Evolutionary conservation across 257 asterid genomes (phyloP), one percentile per base, ranked within the genome.

Genomic region (Solanum lycopersicoides): DNA sequence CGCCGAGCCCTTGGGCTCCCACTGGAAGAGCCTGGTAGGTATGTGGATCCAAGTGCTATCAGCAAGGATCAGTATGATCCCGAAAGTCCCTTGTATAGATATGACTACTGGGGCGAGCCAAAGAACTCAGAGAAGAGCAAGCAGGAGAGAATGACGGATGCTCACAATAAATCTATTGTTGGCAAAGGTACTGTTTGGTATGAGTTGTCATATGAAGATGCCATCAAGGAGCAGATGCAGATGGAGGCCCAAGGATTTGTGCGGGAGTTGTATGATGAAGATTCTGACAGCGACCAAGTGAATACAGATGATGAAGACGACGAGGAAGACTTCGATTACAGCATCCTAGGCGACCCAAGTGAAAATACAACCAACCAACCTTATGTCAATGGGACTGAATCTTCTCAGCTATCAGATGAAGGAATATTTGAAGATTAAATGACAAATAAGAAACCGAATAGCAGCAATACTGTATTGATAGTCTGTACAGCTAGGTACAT

Each of bases 91-190:
- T 86, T 97, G 84, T 97, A 95, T 60, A 98, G 98, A 28, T 95
- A 94, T 28, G 99, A 97, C 90, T 97, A 97, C 92, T 97, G 99
- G 99, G 99, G 99, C 5, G 99, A 97, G 86, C 99, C 99, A 45
- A 97, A 97, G 95, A 97, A 97, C 90, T 97, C 99, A 0, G 99
- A 97, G 85, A 94, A 93, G 94, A 96, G 98, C 90, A 95, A 93
- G 93, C 98, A 95, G 89, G 98, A 93, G 30, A 94, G 98, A 63
- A 87, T 92, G 91, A 93, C 93, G 0, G 98, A 96, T 76, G 96
- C 96, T 42, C 98, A 97, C 93, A 97, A 97, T 92, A 97, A 94
- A 92, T 92, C 98, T 44, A 95, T 97, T 9, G 94, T 97, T 37
- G 99, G 99, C 21, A 97, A 95, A 74, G 98, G 98, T 84, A 93